phyloP scores from a whole-genome alignment of 192 early-diverging fungal species.

The Spizellomyces sp. region DNA sequence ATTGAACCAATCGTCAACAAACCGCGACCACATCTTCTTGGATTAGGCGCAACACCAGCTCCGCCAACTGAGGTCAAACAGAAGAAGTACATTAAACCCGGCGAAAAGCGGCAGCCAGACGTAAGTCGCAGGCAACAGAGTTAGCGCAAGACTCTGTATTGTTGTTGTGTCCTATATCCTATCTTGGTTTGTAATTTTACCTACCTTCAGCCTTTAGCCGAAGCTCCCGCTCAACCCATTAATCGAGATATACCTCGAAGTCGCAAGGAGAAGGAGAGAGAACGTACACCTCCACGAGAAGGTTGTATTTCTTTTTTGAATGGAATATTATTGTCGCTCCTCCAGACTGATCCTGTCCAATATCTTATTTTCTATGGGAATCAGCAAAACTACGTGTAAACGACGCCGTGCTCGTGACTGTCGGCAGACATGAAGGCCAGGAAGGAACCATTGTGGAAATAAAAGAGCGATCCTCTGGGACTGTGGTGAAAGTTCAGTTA shows the following conservation, averaged over 20 bases:
- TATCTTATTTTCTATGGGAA: neutral
- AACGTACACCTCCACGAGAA: neutral
- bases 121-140: slow-evolving; percentile 3
- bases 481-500: slow-evolving; percentile 25
- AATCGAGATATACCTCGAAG: neutral
- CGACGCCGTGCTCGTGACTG: slow-evolving; percentile 17
- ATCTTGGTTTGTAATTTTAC: neutral
- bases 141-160: neutral
- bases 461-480: slow-evolving; percentile 25
- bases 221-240: neutral
- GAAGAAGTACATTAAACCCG: slow-evolving; percentile 44
- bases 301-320: no score
- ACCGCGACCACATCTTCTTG: slow-evolving; percentile 73
- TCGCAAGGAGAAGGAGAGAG: neutral
- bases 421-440: slow-evolving; percentile 22
- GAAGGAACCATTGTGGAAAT: slow-evolving; percentile 27
- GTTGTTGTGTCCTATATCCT: neutral
- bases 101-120: slow-evolving; percentile 27
- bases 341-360: no score
- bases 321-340: no score
- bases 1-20: slow-evolving; percentile 32
- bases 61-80: slow-evolving; percentile 46
- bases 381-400: slow-evolving; percentile 2
- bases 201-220: neutral
- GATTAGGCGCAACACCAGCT: slow-evolving; percentile 79